Base-by-base conservation (phyloP, 371 early-diverging fungal species). In the Zopfochytrium polystomum region DNA sequence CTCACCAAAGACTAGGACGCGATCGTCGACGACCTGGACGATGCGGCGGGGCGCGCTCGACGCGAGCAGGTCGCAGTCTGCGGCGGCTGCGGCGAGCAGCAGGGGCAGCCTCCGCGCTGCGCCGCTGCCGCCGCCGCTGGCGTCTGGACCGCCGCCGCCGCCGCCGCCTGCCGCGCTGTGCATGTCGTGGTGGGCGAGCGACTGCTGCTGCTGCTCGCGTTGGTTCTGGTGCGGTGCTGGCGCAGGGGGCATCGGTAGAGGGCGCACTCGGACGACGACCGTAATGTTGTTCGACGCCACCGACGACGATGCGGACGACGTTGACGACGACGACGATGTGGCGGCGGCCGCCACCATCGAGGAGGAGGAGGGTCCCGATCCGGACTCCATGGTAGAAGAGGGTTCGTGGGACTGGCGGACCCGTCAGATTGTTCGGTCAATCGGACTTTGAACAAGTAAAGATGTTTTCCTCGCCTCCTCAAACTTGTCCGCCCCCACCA, bases 211-310 rank as follows among this genome's bases (percentile, higher is more conserved):
- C 51, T n/a, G n/a, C n/a, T n/a, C n/a, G n/a, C n/a, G n/a, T n/a
- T n/a, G n/a, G n/a, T n/a, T n/a, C n/a, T n/a, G n/a, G n/a, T n/a
- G n/a, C n/a, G n/a, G n/a, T n/a, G n/a, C n/a, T n/a, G n/a, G n/a
- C n/a, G n/a, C n/a, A n/a, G n/a, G n/a, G n/a, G n/a, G n/a, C n/a
- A n/a, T n/a, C n/a, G n/a, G n/a, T n/a, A n/a, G n/a, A n/a, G n/a
- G n/a, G n/a, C n/a, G n/a, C n/a, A n/a, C n/a, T n/a, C n/a, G 58
- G 15, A 65, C 65, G 20, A 34, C 49, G 26, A 58, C 58, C 20
- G 59, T 47, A 47, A 65, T 65, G 55, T 58, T 65, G 46, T 48
- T 48, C n/a, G n/a, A n/a, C n/a, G n/a, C n/a, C n/a, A n/a, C n/a
- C n/a, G n/a, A n/a, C n/a, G n/a, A n/a, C n/a, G n/a, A n/a, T n/a